Percentiles rank a stretch among this genome's conserved stretches.
Conservation (phyloP, 1,284 basidiomycete species). For the Pseudozyma tsukubaensis region DNA sequence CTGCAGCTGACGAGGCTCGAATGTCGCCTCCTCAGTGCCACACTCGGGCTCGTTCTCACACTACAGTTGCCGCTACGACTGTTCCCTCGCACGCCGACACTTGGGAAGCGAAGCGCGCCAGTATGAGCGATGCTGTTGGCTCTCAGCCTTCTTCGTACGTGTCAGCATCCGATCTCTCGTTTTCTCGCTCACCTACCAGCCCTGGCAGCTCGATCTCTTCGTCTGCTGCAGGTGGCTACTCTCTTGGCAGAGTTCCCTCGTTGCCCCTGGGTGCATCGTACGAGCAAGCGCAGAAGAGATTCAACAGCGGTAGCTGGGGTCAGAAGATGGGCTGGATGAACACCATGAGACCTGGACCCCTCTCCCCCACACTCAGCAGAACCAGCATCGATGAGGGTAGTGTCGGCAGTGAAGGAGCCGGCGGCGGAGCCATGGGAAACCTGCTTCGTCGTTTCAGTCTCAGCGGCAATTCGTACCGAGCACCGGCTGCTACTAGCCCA, state of each 20-base stretch:
- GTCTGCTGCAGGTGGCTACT: slow-evolving; percentile 24
- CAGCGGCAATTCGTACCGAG: slow-evolving; percentile 44
- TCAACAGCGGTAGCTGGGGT: slow-evolving; percentile 54
- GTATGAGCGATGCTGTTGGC: slow-evolving; percentile 19
- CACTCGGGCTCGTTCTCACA: slow-evolving; percentile 43
- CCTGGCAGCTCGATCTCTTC: slow-evolving; percentile 36
- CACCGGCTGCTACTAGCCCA: slow-evolving; percentile 8
- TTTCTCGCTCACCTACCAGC: slow-evolving; percentile 38
- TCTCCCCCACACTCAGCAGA: slow-evolving; percentile 37
- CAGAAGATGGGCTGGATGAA: slow-evolving; percentile 51
- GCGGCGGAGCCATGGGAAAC: slow-evolving; percentile 44
- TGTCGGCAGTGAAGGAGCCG: slow-evolving; percentile 12
- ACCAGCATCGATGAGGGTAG: slow-evolving; percentile 43
- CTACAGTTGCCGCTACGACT: slow-evolving; percentile 33
- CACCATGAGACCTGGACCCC: slow-evolving; percentile 40
- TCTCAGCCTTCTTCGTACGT: slow-evolving; percentile 45
- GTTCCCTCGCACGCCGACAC: slow-evolving; percentile 20
- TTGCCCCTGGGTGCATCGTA: slow-evolving; percentile 47
- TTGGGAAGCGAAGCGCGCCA: slow-evolving; percentile 24
- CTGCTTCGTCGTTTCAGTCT: slow-evolving; percentile 56
- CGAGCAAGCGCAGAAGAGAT: slow-evolving; percentile 56
- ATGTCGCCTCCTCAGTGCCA: slow-evolving; percentile 39
- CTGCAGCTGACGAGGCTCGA: slow-evolving; percentile 18
- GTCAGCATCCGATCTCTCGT: slow-evolving; percentile 38
- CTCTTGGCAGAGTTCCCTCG: slow-evolving; percentile 51